phyloP scores from a whole-genome alignment of 768 basidiomycete genomes.

The Paxillus involutus region DNA sequence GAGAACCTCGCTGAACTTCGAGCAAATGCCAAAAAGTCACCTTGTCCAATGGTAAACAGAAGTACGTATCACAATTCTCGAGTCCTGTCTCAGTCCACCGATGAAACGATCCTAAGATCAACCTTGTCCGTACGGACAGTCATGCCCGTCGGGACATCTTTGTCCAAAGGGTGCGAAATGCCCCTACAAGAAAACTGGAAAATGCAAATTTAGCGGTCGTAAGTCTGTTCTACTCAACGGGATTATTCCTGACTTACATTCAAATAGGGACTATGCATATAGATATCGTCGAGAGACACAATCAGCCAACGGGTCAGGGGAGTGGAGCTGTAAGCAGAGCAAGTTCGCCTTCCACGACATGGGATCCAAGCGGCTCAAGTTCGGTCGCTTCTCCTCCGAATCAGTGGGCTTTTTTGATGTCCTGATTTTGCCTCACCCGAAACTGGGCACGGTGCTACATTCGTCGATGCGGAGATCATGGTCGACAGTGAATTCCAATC shows the following conservation, averaged over 20 bases:
- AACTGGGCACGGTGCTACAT: too few species aligned
- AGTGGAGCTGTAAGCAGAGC: background rate
- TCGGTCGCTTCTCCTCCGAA: background rate
- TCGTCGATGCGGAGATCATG: background rate
- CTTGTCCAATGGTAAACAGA: constrained; percentile 31
- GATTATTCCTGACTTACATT: background rate
- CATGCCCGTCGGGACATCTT: constrained; percentile 35
- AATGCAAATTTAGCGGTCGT: constrained; percentile 35
- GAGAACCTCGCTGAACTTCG: constrained; percentile 31
- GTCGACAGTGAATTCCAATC: too few species aligned
- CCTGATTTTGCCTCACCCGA: too few species aligned
- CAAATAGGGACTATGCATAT: background rate
- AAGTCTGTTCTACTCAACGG: constrained; percentile 5
- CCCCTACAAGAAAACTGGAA: constrained; percentile 29
- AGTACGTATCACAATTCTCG: constrained; percentile 18
- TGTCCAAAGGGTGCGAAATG: constrained; percentile 39
- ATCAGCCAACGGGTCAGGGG: background rate
- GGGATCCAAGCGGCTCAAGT: background rate
- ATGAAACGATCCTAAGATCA: constrained; percentile 10
- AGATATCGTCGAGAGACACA: background rate
- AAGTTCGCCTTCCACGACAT: background rate
- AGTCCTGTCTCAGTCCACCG: background rate
- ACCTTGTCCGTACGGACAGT: constrained; percentile 25
- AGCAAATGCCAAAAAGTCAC: constrained; percentile 33
- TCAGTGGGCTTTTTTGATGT: too few species aligned